phyloP scores from a whole-genome alignment of 441 rosid genomes.

The Aquilaria agallochum region DNA sequence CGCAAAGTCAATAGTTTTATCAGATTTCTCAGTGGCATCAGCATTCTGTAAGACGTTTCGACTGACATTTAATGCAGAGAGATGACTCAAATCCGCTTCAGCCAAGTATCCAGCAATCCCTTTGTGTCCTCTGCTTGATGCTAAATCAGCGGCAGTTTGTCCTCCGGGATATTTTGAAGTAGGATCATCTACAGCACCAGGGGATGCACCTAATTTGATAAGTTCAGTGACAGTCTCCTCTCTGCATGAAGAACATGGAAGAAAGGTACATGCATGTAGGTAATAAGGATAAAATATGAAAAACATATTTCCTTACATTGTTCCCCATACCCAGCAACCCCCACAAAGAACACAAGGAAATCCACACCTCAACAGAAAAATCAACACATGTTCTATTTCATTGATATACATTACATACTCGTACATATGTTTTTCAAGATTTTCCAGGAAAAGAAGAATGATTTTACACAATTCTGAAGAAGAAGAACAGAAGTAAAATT shows the following conservation, averaged over 20 bases:
- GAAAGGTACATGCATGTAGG: too few species aligned
- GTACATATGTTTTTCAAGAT: too few species aligned
- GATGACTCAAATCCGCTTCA: slow-evolving; percentile 54
- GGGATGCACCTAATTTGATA: slow-evolving; percentile 56
- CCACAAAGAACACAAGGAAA: too few species aligned
- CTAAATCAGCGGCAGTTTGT: slow-evolving; percentile 69
- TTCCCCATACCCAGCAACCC: too few species aligned
- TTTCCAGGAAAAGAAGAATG: not conserved
- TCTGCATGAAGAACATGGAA: slow-evolving; percentile 26
- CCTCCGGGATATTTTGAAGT: slow-evolving; percentile 64
- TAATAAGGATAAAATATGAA: slow-evolving; percentile 1
- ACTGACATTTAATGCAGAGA: slow-evolving; percentile 40
- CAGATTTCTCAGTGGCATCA: slow-evolving; percentile 25
- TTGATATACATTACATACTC: too few species aligned
- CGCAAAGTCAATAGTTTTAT: slow-evolving; percentile 26
- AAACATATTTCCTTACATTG: not conserved
- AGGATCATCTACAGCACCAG: slow-evolving; percentile 75
- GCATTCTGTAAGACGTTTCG: slow-evolving; percentile 18
- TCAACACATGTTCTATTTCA: too few species aligned
- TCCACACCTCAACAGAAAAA: too few species aligned
- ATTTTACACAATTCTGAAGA: not conserved
- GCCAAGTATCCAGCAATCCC: slow-evolving; percentile 83
- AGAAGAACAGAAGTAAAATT: not conserved
- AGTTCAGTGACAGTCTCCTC: slow-evolving; percentile 66
- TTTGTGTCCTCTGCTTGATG: slow-evolving; percentile 67